Evolutionary conservation across 2,329 filamentous ascomycete species (phyloP), one percentile per base, ranked within the genome.

Genomic region (Cladosporium sphaerospermum): DNA sequence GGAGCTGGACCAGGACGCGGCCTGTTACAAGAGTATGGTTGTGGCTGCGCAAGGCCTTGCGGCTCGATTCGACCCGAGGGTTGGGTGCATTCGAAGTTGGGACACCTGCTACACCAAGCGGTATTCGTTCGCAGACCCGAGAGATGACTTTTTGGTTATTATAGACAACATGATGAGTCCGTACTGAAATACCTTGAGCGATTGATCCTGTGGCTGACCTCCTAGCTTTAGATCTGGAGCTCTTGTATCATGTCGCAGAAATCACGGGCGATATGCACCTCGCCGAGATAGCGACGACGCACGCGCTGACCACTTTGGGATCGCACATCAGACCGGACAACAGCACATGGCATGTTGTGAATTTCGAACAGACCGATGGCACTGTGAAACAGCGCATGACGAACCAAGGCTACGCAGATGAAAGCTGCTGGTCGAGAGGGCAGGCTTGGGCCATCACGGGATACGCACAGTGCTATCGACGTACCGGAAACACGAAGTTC

Each of bases 361-460:
- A 75, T 50, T 76, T 78, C 47, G 64, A 75, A 11, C 72, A 76
- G 0, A 55, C 53, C 0, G 74, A 67, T 0, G 76, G 77, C 0
- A 57, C 55, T 0, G 59, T 78, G 6, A 76, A 75, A 56, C 67
- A 71, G 16, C 69, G 69, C n/a, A 66, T 76, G 52, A 78, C 75
- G 0, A 75, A 77, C 45, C 76, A 78, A 57, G 76, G 76, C 0
- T 71, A 71, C 59, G 61, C 59, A 1, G 71, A 77, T 48, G 60
- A 61, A 1, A 75, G 71, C 0, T 75, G 70, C 9, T 78, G 76
- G 76, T 64, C 70, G 4, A 68, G 76, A 3, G 76, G 76, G 0
- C 76, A 78, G 53, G 74, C 74, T 0, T 78, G 76, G 76, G 70
- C 71, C 0, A 73, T 78, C 2, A 67, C 71, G 45, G 76, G 76